Base-by-base conservation (phyloP, 139 green algal genomes). In the Astrephomene gubernaculifera region DNA sequence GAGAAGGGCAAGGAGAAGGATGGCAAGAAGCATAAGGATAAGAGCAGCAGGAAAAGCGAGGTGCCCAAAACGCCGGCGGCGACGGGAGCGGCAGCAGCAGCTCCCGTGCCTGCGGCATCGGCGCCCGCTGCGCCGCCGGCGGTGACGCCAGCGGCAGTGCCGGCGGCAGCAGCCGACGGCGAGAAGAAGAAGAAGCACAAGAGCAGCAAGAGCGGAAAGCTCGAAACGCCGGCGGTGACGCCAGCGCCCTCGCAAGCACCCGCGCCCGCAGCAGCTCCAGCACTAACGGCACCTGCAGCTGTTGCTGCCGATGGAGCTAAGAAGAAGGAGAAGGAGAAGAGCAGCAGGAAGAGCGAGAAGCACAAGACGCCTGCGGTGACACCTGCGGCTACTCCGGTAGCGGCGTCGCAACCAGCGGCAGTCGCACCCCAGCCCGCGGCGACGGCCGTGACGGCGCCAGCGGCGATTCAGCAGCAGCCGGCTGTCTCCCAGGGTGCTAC, bases 291-390 rank as follows among this genome's bases (percentile, higher is more conserved):
- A 27, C 35, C 35, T 6, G 65, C 65, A 21, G 65, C 36, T 6
- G 65, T 36, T 12, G 65, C 65, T 9, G 61, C 61, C 17, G 61
- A 39, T 27, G 61, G 61, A 6, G n/a, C 25, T 52, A 69, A 68
- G 31, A 68, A 68, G 14, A 33, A 82, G 29, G 38, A 54, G 54
- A 82, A 82, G 35, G 54, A 82, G 25, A 82, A 82, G 54, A 54
- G 71, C 6, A 39, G 68, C 6, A 67, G 68, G 49, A 68, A 81
- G 22, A 27, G 31, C 71, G 67, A 80, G 65, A 72, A 72, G 71
- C n/a, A 67, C 7, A 80, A 80, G 52, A 64, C 19, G 29, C 22
- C 5, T 17, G 49, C 17, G 49, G 49, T 25, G 17, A 57, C 49
- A 17, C 14, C 14, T 57, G 49, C 14, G 17, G 49, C 14, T 17